Evolutionary conservation across 73 alveolate species (phyloP), one percentile per base, ranked within the genome.

Genomic region (Paramecium caudatum): DNA sequence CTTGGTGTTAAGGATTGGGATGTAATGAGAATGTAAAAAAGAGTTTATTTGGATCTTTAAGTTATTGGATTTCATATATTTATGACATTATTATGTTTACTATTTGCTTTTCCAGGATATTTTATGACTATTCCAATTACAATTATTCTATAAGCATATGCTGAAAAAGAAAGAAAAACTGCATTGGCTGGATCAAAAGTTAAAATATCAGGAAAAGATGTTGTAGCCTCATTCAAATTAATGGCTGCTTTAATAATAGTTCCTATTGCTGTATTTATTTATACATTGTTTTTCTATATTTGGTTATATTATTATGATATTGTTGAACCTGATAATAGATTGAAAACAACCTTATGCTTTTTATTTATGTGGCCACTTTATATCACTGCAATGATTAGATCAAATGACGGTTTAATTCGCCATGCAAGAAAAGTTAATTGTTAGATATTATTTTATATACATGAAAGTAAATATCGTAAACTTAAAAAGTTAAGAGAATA

Each of bases 1-100:
- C 47, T 95, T 27, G 95, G 98, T 43, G 82, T 98, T 2, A 91
- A 83, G 46, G 99, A 98, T 91, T 82, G 82, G 36, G 96, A 97
- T 65, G 78, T 47, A 30, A 36, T 47, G 63, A 90, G 85, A 78
- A 90, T 45, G 61, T 27, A 90, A 9, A 50, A 46, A 23, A 55
- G 80, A 55, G 30, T 55, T 2, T 55, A 55, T 55, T 23, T 55
- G 7, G 83, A 63, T 25, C 45, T 81, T 1, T 23, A 30, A 4
- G 25, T 45, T 41, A 90, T 90, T 27, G 41, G 62, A 16, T 90
- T 34, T 33, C 30, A 78, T 15, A 16, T 90, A 4, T 47, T 70
- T 0, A 63, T 68, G 61, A 81, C 91, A 9, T 1, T 90, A 16
- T 46, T 90, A 19, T 36, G 91, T 17, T 81, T 90, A 4, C 12